Evolutionary conservation across 306 rosid species (phyloP).

Genomic region (Quercus engelmannii): DNA sequence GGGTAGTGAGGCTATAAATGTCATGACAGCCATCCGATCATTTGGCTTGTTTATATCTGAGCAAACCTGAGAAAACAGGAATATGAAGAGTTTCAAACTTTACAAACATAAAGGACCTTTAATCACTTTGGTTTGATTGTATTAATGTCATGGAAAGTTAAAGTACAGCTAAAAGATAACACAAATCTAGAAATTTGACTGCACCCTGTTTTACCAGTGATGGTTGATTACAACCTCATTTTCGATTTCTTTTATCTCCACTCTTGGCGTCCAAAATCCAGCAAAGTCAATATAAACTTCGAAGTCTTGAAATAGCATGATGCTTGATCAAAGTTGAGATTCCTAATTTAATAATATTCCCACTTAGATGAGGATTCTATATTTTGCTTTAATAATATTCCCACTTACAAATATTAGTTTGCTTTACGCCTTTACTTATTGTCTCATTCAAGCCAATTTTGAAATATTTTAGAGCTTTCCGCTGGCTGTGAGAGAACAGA

Average conservation of each 20-base stretch:
- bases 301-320: not conserved
- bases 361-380: not conserved
- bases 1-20: constrained; percentile 90
- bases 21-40: constrained; percentile 64
- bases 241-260: too few species aligned
- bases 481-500: too few species aligned
- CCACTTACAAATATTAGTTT: too few species aligned
- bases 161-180: not conserved
- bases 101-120: not conserved
- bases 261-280: too few species aligned
- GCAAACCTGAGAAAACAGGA: constrained; percentile 56
- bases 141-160: not conserved
- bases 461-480: too few species aligned
- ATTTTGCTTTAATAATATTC: not conserved
- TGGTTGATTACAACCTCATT: too few species aligned
- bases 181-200: not conserved
- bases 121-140: not conserved
- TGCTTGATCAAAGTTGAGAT: not conserved
- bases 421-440: too few species aligned
- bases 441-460: too few species aligned
- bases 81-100: not conserved
- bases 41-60: constrained; percentile 97
- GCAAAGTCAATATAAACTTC: not conserved
- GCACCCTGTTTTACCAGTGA: too few species aligned
- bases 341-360: not conserved